Evolutionary conservation across 1,284 basidiomycete species (phyloP).

Genomic region (Austroboletus rostrupii): DNA sequence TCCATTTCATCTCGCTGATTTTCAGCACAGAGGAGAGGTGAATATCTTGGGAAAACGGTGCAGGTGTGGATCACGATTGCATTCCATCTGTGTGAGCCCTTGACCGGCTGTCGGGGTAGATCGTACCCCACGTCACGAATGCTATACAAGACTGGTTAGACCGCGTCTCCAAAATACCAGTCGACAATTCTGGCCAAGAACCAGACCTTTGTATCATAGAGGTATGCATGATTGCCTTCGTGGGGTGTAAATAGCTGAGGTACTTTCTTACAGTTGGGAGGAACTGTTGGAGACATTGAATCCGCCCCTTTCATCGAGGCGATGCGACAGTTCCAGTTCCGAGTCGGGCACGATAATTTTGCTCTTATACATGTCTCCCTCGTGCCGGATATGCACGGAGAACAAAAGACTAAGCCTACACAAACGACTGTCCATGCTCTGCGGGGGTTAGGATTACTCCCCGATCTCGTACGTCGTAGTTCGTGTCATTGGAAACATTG

Average conservation of each 20-base stretch:
- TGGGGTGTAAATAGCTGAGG: slow-evolving; percentile 6
- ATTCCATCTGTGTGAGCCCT: not conserved
- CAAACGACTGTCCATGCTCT: slow-evolving; percentile 96
- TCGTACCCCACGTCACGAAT: slow-evolving; percentile 95
- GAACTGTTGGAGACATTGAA: slow-evolving; percentile 95
- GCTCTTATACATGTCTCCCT: slow-evolving; percentile 98
- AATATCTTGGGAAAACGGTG: slow-evolving; percentile 97
- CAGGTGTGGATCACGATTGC: slow-evolving; percentile 46
- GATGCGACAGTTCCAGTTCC: slow-evolving; percentile 99
- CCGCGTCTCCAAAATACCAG: slow-evolving; percentile 88
- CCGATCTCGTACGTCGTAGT: slow-evolving; percentile 74
- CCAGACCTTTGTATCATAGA: slow-evolving; percentile 98
- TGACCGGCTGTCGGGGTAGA: slow-evolving; percentile 45
- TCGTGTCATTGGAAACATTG: not conserved
- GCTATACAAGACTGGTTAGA: slow-evolving; percentile 99
- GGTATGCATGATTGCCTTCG: slow-evolving; percentile 38
- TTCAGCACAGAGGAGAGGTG: slow-evolving; percentile 73
- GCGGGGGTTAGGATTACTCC: slow-evolving; percentile 88
- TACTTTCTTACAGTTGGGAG: slow-evolving; percentile 67
- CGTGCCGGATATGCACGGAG: slow-evolving; percentile 96
- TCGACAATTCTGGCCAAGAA: slow-evolving; percentile 89
- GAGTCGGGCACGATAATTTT: slow-evolving; percentile 96
- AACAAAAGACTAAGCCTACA: slow-evolving; percentile 99
- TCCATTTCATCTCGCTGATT: slow-evolving; percentile 17
- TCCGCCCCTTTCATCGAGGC: slow-evolving; percentile 98